Evolutionary conservation across 2,329 filamentous ascomycete species (phyloP).

Genomic region (Phyllosticta citrichinensis): DNA sequence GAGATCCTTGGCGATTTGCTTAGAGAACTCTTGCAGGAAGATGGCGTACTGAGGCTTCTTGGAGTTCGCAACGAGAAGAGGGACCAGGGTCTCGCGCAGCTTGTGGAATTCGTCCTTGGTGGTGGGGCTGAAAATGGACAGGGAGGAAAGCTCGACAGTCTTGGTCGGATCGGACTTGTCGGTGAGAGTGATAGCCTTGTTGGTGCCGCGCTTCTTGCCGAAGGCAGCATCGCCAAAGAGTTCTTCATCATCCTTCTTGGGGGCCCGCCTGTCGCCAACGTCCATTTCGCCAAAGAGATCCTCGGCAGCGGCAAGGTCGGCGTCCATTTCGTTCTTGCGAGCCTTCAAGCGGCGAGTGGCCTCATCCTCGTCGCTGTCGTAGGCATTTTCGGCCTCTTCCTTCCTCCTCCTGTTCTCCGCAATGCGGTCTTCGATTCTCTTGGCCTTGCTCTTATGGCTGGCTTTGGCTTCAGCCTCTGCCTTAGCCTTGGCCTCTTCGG

Average conservation of each 20-base stretch:
- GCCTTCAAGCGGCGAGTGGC: slow-evolving; percentile 64
- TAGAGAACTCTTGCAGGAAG: slow-evolving; percentile 85
- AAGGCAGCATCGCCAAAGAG: slow-evolving; percentile 47
- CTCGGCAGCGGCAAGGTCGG: slow-evolving; percentile 80
- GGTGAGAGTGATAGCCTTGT: slow-evolving; percentile 56
- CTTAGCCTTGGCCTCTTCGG: slow-evolving; percentile 75
- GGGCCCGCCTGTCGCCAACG: slow-evolving; percentile 45
- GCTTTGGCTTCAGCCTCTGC: slow-evolving; percentile 80
- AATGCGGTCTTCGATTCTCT: slow-evolving; percentile 75
- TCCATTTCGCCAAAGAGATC: slow-evolving; percentile 76
- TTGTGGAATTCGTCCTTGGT: slow-evolving; percentile 80
- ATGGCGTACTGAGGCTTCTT: slow-evolving; percentile 87
- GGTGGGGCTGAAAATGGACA: slow-evolving; percentile 79
- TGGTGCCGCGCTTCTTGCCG: slow-evolving; percentile 58
- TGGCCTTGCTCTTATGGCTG: slow-evolving; percentile 78
- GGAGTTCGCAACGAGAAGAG: slow-evolving; percentile 61
- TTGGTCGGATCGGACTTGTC: slow-evolving; percentile 65
- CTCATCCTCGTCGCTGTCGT: slow-evolving; percentile 58
- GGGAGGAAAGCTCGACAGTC: slow-evolving; percentile 67
- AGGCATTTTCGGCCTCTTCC: slow-evolving; percentile 46
- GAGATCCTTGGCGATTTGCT: slow-evolving; percentile 77
- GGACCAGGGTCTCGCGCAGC: slow-evolving; percentile 67
- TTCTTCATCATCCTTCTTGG: slow-evolving; percentile 52
- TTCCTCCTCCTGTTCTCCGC: slow-evolving; percentile 46
- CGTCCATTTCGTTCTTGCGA: slow-evolving; percentile 70